Base-by-base conservation (phyloP, 129 eudicot species). In the Flaveria sonorensis region DNA sequence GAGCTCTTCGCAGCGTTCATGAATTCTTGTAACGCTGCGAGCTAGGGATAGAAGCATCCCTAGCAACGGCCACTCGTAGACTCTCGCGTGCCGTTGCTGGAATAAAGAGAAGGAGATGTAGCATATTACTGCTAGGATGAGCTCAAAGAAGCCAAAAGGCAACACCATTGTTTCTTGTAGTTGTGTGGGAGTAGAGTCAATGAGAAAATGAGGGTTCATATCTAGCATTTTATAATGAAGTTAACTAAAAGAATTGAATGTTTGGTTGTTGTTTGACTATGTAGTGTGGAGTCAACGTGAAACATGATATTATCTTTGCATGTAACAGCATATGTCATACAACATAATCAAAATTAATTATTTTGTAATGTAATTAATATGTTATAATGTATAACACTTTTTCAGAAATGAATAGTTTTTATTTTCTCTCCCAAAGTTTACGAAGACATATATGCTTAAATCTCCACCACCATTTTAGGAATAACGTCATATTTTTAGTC, bases 31-130 rank as follows among this genome's bases (percentile, higher is more conserved):
- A 16, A 81, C 57, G 9, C 47, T 18, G 1, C 68, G 30, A 20
- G 85, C 2, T 6, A 90, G 71, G 2, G 66, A 18, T 6, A 88
- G 93, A 71, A 88, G 63, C 89, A 86, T 86, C 10, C 90, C 93
- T 10, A 88, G 59, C 19, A 88, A 1, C 9, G 96, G 92, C 90
- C 88, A 86, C 45, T 84, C 82, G 52, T 63, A 63, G 2, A 75
- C 68, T 8, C 77, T 42, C 9, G 36, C 67, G 7, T 74, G 64
- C 8, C 68, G 72, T 50, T 77, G 78, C 46, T 84, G 61, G 23
- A 81, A 84, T 12, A 10, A 48, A 68, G 77, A 76, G 50, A 81
- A 19, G 51, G 66, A 80, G 24, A 75, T 15, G 69, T 81, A 84
- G 83, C 84, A 85, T 3, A 81, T 1, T 12, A 75, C 55, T 53